Percentiles rank a stretch among this genome's conserved stretches.
Evolutionary conservation across 2,329 filamentous ascomycete species (phyloP).

Genomic region (Ustilaginoidea virens): DNA sequence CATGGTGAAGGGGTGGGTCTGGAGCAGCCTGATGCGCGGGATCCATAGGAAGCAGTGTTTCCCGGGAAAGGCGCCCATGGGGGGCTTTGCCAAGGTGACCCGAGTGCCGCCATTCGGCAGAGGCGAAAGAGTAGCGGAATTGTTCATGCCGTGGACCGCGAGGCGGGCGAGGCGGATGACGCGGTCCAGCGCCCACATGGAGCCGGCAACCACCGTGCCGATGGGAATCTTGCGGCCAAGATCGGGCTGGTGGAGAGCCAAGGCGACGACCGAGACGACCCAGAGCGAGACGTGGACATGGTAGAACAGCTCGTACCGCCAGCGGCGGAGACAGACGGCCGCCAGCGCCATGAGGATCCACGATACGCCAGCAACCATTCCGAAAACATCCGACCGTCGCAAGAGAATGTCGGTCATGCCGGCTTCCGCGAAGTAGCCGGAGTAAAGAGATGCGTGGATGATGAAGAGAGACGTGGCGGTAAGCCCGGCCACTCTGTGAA

Average conservation of each 20-base stretch:
- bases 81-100: slow-evolving; percentile 35
- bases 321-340: slow-evolving; percentile 25
- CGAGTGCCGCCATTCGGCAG: slow-evolving; percentile 38
- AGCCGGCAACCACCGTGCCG: slow-evolving; percentile 24
- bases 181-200: slow-evolving; percentile 36
- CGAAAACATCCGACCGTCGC: slow-evolving; percentile 25
- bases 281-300: slow-evolving; percentile 34
- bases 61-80: slow-evolving; percentile 30
- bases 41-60: slow-evolving; percentile 52
- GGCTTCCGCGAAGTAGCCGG: slow-evolving; percentile 20
- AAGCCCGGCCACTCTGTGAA: slow-evolving; percentile 39
- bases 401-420: slow-evolving; percentile 17
- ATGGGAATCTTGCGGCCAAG: slow-evolving; percentile 25
- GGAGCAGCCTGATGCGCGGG: slow-evolving; percentile 36
- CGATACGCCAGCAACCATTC: slow-evolving; percentile 30
- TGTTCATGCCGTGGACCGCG: slow-evolving; percentile 29
- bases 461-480: slow-evolving; percentile 29
- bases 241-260: slow-evolving; percentile 36
- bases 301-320: slow-evolving; percentile 42
- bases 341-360: slow-evolving; percentile 29
- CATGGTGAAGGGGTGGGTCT: slow-evolving; percentile 52
- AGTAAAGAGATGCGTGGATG: slow-evolving; percentile 29
- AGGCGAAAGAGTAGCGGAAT: slow-evolving; percentile 35
- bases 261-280: slow-evolving; percentile 28
- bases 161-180: slow-evolving; percentile 29